phyloP scores from a whole-genome alignment of 192 early-diverging fungal genomes.

The Linnemannia schmuckeri region DNA sequence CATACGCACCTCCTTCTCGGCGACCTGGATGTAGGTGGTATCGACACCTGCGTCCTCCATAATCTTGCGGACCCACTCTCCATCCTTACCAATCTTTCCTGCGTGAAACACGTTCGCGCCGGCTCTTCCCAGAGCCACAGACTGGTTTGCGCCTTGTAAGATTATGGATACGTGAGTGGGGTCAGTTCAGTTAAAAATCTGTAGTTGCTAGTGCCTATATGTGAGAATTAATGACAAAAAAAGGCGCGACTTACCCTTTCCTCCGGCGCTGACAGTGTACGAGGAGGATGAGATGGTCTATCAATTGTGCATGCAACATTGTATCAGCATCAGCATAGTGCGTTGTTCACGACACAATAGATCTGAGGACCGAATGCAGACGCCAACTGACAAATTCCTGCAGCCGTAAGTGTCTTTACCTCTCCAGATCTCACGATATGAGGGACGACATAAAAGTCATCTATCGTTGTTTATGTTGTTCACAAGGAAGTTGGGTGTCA shows the following conservation, averaged over 20 bases:
- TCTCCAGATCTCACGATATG: conserved; percentile 76
- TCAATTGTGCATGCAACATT: not conserved
- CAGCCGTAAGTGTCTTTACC: not conserved
- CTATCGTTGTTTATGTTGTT: conserved; percentile 28
- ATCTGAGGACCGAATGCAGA: no score
- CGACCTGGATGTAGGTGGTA: conserved; percentile 66
- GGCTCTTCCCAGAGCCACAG: conserved; percentile 85
- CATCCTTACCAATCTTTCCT: conserved; percentile 89
- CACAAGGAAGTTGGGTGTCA: not conserved
- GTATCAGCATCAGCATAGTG: not conserved
- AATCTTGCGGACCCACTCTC: conserved; percentile 77
- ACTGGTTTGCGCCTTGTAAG: conserved; percentile 85
- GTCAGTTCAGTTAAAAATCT: not conserved
- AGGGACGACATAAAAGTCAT: conserved; percentile 81
- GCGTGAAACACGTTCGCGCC: conserved; percentile 77
- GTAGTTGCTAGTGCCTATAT: not conserved
- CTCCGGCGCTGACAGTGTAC: conserved; percentile 72
- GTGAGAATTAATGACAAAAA: not conserved
- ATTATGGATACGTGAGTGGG: not conserved
- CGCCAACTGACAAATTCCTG: no score
- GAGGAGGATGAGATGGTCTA: conserved; percentile 59
- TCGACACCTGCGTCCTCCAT: conserved; percentile 77
- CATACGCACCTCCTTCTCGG: conserved; percentile 61
- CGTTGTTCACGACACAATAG: no score
- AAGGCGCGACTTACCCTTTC: conserved; percentile 67